These are phyloP conservation scores for Talaromyces islandicus DNA, from an alignment of 2,329 filamentous ascomycete genomes.

Conservation along the genomic window DNA sequence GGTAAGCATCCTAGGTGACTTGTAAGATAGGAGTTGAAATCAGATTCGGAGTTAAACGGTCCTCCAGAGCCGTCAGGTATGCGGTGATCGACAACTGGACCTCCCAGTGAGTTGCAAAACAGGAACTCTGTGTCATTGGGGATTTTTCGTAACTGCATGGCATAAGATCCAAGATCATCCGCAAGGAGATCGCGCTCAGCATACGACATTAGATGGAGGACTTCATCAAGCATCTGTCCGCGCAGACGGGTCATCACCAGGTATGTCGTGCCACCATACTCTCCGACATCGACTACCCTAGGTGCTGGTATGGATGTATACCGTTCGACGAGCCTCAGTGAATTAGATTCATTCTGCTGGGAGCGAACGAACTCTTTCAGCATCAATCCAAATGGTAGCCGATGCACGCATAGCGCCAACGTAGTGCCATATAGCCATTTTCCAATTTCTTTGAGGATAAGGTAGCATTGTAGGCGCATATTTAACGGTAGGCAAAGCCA, in stretches of 20 bases:
- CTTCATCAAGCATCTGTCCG: constrained; percentile 2
- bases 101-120: constrained; percentile 5
- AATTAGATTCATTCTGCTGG: background rate
- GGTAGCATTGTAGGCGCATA: background rate
- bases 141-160: constrained; percentile 3
- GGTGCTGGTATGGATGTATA: background rate
- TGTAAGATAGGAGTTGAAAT: constrained; percentile 5
- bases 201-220: constrained; percentile 7
- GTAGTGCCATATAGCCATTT: background rate
- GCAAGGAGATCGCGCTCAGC: constrained; percentile 3
- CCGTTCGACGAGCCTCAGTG: background rate
- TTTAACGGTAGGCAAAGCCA: background rate
- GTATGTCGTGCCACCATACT: background rate
- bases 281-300: background rate
- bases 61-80: background rate
- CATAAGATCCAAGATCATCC: constrained; percentile 4
- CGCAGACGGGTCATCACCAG: background rate
- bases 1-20: constrained; percentile 3
- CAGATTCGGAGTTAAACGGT: constrained; percentile 8
- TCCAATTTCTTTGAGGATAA: background rate
- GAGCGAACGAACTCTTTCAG: background rate
- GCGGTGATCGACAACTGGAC: constrained; percentile 5
- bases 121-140: background rate
- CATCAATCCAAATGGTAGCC: background rate
- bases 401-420: background rate